Evolutionary conservation across 495 filamentous ascomycete genomes (phyloP), one percentile per base, ranked within the genome.

Genomic region (Wilcoxina mikolae): DNA sequence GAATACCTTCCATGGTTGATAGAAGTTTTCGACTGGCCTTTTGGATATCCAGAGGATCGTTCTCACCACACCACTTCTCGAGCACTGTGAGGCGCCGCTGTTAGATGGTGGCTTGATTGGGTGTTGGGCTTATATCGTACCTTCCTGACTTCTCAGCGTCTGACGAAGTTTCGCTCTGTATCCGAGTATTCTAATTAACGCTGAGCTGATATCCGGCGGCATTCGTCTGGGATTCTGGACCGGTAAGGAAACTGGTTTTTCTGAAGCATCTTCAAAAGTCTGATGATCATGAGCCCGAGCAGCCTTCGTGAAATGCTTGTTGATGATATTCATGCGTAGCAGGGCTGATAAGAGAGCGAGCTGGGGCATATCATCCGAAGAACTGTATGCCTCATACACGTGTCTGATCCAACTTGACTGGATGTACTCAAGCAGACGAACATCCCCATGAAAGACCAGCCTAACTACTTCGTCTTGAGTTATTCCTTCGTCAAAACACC

Each of bases 401-500:
- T 35, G 31, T 15, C 15, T 35, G 7, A 35, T 15, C 31, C 31
- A 35, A 15, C 31, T 35, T 35, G 7, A 7, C 15, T 35, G 31
- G 7, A 15, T 15, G 15, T 35, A 35, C 7, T 35, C 31, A 15
- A 7, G 15, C 7, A 35, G 31, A 7, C 31, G 31, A 7, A 35
- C 7, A 15, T 35, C 31, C 7, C 31, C 31, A 15, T 35, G 7
- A 7, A 35, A 48, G 15, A 60, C 33, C 52, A 49, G 53, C 23
- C n/a, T 15, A 29, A 44, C 28, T 28, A 23, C 49, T 12, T 53
- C 22, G 23, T 54, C 25, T n/a, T 24, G 44, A 24, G 48, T 38
- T 22, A 58, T 3, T 11, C n/a, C 18, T 35, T 23, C 17, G 24
- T 45, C 55, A 27, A 65, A 61, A 33, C 62, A 65, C 20, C 18